Base-by-base conservation (phyloP, 2,329 filamentous ascomycete species). In the Ophiocordyceps camponoti-rufipedis region DNA sequence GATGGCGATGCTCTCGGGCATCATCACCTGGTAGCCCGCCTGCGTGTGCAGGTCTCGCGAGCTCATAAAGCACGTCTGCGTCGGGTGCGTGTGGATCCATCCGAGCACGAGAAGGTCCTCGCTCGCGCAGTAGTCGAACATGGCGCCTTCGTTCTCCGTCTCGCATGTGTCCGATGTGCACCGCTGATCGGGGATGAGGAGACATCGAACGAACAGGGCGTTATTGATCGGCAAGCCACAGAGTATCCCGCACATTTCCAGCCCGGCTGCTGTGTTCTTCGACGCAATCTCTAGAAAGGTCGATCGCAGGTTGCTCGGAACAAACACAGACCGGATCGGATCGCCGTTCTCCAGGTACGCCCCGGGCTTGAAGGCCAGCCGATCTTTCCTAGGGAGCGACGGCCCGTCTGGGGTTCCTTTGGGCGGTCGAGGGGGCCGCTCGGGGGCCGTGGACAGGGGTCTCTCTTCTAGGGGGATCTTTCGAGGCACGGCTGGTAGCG, bases 71-170 rank as follows among this genome's bases (percentile, higher is more conserved):
- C 91, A 98, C 0, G 86, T 93, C 64, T 98, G 91, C 0, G 82
- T 86, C 0, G 91, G 91, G 60, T 98, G 91, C 0, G 91, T 98
- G 59, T 98, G 91, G 49, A 98, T 98, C 91, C 91, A 98, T 38
- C 89, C 89, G 5, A 94, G 72, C 45, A 94, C 78, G 61, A 94
- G 75, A 33, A 96, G 64, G 49, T 93, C 84, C 56, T 94, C 77
- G 5, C 71, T 72, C 54, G 91, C 84, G 57, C 88, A 93, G 59
- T 89, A 95, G 47, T 94, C 86, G 53, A 95, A 88, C 28, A 95
- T 71, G 0, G 78, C 77, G 29, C 75, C 74, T 60, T 94, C 87
- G 52, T 95, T 91, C 43, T 86, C 78, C 18, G 86, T 96, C 62
- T 96, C 89, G 60, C 91, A 98, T 0, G 91, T 96, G 57, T 98